Conservation (phyloP, 495 filamentous ascomycete genomes). For the Talaromyces stipitatus region DNA sequence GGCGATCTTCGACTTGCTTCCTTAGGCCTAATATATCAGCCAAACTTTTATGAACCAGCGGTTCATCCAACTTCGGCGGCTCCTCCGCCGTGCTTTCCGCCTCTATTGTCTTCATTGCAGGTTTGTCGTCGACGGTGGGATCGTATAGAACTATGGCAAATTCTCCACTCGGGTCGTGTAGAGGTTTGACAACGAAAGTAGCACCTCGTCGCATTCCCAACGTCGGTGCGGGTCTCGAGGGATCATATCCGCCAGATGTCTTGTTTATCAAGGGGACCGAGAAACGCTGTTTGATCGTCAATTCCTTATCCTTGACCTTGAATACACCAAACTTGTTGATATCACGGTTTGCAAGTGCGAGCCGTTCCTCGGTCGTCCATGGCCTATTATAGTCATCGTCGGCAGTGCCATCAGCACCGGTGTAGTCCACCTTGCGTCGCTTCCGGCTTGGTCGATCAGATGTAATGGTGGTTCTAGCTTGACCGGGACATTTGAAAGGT, state of each 20-base stretch:
- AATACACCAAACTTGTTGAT: constrained; percentile 87
- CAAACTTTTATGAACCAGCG: constrained; percentile 84
- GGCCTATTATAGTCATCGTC: constrained; percentile 67
- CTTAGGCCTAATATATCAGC: constrained; percentile 94
- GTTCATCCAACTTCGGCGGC: constrained; percentile 61
- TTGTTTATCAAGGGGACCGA: constrained; percentile 83
- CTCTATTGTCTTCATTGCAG: constrained; percentile 41
- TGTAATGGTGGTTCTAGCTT: constrained; percentile 59
- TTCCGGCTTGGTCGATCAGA: constrained; percentile 82
- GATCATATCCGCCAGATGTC: constrained; percentile 58
- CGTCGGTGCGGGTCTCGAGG: constrained; percentile 71
- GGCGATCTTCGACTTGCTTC: constrained; percentile 73
- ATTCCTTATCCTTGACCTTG: constrained; percentile 79
- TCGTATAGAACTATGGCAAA: constrained; percentile 96
- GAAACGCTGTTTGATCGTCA: constrained; percentile 75
- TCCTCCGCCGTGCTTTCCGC: constrained; percentile 43
- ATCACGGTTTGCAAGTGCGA: constrained; percentile 81
- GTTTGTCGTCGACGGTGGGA: constrained; percentile 79
- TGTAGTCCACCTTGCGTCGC: constrained; percentile 82
- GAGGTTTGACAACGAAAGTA: constrained; percentile 77
- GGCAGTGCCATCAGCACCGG: constrained; percentile 62
- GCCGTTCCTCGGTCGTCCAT: constrained; percentile 81
- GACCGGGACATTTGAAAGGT: constrained; percentile 91
- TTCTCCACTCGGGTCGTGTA: constrained; percentile 93
- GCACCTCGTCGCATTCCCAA: constrained; percentile 79